Conservation (phyloP, 225 moss, liverwort and hornwort genomes). For the Bryum argenteum region DNA sequence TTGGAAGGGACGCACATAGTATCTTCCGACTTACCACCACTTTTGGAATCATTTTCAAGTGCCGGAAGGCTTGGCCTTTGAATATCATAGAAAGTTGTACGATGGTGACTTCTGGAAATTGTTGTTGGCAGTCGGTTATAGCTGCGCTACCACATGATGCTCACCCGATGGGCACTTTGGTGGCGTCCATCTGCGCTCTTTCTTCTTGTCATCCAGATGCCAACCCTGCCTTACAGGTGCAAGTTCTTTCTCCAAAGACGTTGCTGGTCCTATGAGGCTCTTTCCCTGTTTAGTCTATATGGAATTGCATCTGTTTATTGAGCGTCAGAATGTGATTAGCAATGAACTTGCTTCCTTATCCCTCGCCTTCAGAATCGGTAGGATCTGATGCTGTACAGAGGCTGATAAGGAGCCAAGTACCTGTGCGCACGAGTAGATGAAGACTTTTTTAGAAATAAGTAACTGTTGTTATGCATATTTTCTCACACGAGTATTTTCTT, state of each 20-base stretch:
- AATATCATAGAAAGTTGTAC: neutral
- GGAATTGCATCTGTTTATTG: neutral
- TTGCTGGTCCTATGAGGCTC: neutral
- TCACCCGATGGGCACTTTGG: slow-evolving; percentile 96
- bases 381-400: too few species aligned
- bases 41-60: neutral
- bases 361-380: too few species aligned
- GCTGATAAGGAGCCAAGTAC: too few species aligned
- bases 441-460: too few species aligned
- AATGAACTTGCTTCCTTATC: too few species aligned
- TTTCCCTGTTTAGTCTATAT: slow-evolving; percentile 16
- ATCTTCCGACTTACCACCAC: too few species aligned
- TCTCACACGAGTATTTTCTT: slow-evolving; percentile 8
- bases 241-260: neutral
- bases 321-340: too few species aligned
- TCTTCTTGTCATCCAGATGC: slow-evolving; percentile 93
- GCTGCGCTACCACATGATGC: slow-evolving; percentile 83
- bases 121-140: slow-evolving; percentile 60
- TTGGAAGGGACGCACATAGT: too few species aligned
- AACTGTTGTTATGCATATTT: slow-evolving; percentile 7
- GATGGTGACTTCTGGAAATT: slow-evolving; percentile 9
- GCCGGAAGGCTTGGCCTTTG: neutral
- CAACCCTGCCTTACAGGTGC: slow-evolving; percentile 85
- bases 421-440: too few species aligned
- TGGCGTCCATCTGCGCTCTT: slow-evolving; percentile 80